A percentile compares a stretch with the other conserved stretches of the same genome.
phyloP scores from a whole-genome alignment of 305 asterid genomes.

The Rubia peregrina region DNA sequence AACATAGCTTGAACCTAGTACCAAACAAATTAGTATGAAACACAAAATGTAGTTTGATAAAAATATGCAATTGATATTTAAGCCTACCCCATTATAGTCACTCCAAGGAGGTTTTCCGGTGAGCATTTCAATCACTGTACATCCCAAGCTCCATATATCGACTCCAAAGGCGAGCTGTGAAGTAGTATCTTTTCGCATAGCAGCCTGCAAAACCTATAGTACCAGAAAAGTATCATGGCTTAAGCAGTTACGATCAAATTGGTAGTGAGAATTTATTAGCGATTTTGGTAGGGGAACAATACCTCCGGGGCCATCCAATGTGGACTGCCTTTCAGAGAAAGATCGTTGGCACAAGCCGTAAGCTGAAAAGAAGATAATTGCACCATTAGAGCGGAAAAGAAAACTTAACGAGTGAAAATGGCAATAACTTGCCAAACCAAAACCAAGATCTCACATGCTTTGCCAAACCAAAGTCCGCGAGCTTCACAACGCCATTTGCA shows the following conservation, averaged over 20 bases:
- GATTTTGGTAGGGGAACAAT: slow-evolving; percentile 8
- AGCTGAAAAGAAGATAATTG: slow-evolving; percentile 39
- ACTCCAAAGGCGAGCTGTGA: slow-evolving; percentile 70
- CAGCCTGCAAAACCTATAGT: slow-evolving; percentile 70
- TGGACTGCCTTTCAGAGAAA: slow-evolving; percentile 88
- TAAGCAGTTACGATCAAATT: slow-evolving; percentile 13
- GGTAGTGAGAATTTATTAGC: slow-evolving; percentile 8
- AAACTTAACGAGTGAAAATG: neutral
- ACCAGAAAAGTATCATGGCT: neutral
- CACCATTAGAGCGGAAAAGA: neutral
- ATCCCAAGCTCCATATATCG: slow-evolving; percentile 90
- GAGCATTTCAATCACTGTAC: slow-evolving; percentile 87
- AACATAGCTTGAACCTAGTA: slow-evolving; percentile 81
- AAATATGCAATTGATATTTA: neutral
- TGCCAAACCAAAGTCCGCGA: slow-evolving; percentile 91
- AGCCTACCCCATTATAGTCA: slow-evolving; percentile 48
- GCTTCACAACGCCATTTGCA: slow-evolving; percentile 77
- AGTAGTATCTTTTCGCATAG: slow-evolving; percentile 55
- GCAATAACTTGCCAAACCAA: neutral
- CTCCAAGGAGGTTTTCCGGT: slow-evolving; percentile 95
- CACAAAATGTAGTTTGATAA: neutral
- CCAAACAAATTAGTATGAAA: slow-evolving; percentile 5
- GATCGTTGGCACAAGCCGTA: slow-evolving; percentile 36
- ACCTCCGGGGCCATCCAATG: slow-evolving; percentile 99
- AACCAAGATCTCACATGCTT: slow-evolving; percentile 57